A percentile compares a stretch with the other conserved stretches of the same genome.
Conservation (phyloP, 148 eudicot genomes). For the Talinum fruticosum region DNA sequence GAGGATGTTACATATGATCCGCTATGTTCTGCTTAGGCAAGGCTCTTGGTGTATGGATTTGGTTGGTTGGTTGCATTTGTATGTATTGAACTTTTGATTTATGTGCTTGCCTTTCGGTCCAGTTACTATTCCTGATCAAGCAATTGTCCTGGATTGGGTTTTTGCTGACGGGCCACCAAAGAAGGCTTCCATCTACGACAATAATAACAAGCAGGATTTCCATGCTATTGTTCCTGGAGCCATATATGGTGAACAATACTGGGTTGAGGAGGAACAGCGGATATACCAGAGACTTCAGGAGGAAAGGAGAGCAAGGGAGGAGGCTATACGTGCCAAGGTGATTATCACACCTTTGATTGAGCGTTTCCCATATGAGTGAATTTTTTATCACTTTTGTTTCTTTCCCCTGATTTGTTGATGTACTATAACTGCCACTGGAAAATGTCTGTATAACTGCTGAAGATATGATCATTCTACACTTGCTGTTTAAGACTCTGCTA, state of each 20-base stretch:
- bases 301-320: slow-evolving; percentile 68
- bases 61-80: not conserved
- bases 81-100: no score
- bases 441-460: no score
- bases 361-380: no score
- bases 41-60: no score
- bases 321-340: slow-evolving; percentile 73
- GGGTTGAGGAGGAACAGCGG: slow-evolving; percentile 79
- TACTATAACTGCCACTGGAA: no score
- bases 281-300: slow-evolving; percentile 68
- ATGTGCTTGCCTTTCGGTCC: slow-evolving; percentile 24
- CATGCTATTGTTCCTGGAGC: slow-evolving; percentile 72
- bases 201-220: slow-evolving; percentile 70
- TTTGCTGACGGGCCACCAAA: slow-evolving; percentile 94
- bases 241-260: slow-evolving; percentile 52
- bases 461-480: no score
- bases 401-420: no score
- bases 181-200: slow-evolving; percentile 71
- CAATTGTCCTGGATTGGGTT: slow-evolving; percentile 90
- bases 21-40: no score
- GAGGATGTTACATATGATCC: no score
- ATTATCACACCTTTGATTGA: slow-evolving; percentile 16
- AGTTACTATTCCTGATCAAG: slow-evolving; percentile 82
- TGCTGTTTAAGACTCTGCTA: no score
- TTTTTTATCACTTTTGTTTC: no score